Base-by-base conservation (phyloP, 164 flowering plant genomes). In the Kalanchoe fedtschenkoi region DNA sequence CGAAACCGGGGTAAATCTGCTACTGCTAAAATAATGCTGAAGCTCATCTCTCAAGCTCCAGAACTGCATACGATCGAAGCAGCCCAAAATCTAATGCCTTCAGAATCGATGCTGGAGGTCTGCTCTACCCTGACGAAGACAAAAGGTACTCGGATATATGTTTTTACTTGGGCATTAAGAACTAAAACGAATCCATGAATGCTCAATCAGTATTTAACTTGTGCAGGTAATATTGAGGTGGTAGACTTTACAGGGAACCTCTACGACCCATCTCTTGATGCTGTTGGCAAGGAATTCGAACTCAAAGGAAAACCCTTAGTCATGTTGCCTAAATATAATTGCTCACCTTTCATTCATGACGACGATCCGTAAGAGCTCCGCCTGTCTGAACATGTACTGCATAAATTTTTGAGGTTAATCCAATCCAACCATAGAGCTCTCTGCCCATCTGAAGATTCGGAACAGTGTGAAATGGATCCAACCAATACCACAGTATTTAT, bases 1-100 rank as follows among this genome's bases (percentile, higher is more conserved):
- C 32, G 56, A 51, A 51, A 51, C 30, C 56, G 56, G 24, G 56
- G 56, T 51, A 51, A 51, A 51, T 51, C 56, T 11, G 32, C 56
- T 51, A 51, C 56, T 10, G 56, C 32, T 1, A 51, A 51, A 26
- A 24, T 51, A 24, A 51, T 51, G 26, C 14, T 29, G 28, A 51
- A 51, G 32, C 56, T 51, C 32, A 26, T 51, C 16, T 51, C 56
- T 11, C 28, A 28, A 29, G 56, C 32, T 13, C 56, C 56, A 51
- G 17, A 15, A 10, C 30, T 51, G 28, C 30, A 51, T 3, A 51
- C 30, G 10, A 51, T 51, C 16, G 16, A 51, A 11, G 56, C 56
- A 11, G 56, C 56, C 17, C 56, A 51, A 26, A 51, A 51, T 26
- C 32, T 51, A 51, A 51, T 51, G 56, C 32, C 56, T 51, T 32